phyloP scores from a whole-genome alignment of 2,329 filamentous ascomycete species.

The Alternaria solani region DNA sequence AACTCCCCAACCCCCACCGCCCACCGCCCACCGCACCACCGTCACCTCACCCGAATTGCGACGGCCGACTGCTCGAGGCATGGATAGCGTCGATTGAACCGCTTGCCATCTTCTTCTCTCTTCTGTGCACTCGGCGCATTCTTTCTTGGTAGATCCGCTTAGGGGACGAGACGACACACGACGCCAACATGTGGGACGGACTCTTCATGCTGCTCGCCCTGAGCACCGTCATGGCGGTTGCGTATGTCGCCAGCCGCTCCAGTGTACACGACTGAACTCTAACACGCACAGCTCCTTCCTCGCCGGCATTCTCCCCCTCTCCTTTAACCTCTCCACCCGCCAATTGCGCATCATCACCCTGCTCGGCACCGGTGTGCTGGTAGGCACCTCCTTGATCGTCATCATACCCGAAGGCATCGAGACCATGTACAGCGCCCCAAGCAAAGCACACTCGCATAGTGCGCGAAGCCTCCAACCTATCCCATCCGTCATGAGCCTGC shows the following conservation, averaged over 20 bases:
- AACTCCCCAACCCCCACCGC: constrained; percentile 9
- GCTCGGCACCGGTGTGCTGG: constrained; percentile 90
- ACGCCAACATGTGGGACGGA: constrained; percentile 64
- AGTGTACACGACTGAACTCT: constrained; percentile 7
- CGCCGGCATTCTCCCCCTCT: constrained; percentile 88
- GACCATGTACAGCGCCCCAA: constrained; percentile 73
- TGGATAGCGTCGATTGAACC: constrained; percentile 28
- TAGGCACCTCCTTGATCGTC: constrained; percentile 93
- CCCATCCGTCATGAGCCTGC: constrained; percentile 35
- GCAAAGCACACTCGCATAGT: constrained; percentile 35
- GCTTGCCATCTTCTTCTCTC: constrained; percentile 16
- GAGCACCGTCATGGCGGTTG: constrained; percentile 71
- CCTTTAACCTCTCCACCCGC: constrained; percentile 84
- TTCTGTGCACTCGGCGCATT: constrained; percentile 24
- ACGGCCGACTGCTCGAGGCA: constrained; percentile 17
- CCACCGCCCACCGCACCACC: constrained; percentile 12
- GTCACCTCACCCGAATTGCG: constrained; percentile 4
- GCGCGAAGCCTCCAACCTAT: constrained; percentile 35
- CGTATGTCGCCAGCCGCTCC: constrained; percentile 55
- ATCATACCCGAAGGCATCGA: constrained; percentile 98
- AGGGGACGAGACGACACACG: constrained; percentile 20
- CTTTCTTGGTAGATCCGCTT: constrained; percentile 18
- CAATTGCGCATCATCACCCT: constrained; percentile 90
- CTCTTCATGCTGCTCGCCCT: constrained; percentile 70
- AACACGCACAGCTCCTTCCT: constrained; percentile 78